phyloP scores from a whole-genome alignment of 208 protist genomes.

The Leishmania major region DNA sequence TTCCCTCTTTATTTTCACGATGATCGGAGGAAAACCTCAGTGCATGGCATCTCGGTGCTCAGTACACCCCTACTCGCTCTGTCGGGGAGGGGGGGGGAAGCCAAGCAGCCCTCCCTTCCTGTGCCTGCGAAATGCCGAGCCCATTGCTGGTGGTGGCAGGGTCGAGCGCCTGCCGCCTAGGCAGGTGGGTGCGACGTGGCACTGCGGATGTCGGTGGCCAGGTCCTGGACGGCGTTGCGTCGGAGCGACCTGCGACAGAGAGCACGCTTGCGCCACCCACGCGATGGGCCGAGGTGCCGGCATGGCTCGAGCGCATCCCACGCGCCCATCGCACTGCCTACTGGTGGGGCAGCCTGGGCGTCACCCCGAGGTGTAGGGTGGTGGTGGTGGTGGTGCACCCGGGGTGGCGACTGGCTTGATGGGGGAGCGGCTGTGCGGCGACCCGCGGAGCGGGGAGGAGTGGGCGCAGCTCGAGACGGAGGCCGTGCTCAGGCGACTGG shows the following conservation, averaged over 20 bases:
- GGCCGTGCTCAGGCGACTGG: neutral
- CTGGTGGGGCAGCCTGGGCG: neutral
- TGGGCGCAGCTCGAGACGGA: neutral
- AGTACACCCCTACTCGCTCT: neutral
- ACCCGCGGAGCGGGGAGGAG: neutral
- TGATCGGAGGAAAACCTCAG: no score
- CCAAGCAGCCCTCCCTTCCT: neutral
- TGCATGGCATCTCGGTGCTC: neutral
- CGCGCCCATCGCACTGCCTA: neutral
- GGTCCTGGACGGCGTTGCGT: no score
- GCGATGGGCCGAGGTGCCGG: neutral
- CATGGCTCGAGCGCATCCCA: neutral
- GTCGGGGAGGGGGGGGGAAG: neutral
- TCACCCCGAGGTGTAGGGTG: neutral
- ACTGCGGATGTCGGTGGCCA: no score
- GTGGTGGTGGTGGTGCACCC: neutral
- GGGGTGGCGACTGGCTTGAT: neutral
- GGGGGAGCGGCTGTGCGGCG: neutral
- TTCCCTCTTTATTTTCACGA: no score
- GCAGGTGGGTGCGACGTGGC: no score
- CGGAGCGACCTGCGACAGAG: no score
- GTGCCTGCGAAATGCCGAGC: no score
- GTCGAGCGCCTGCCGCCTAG: no score
- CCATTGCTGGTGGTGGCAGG: no score
- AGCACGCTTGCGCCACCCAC: no score